Evolutionary conservation across 2,329 filamentous ascomycete genomes (phyloP).

Genomic region (Diaporthe sp.): DNA sequence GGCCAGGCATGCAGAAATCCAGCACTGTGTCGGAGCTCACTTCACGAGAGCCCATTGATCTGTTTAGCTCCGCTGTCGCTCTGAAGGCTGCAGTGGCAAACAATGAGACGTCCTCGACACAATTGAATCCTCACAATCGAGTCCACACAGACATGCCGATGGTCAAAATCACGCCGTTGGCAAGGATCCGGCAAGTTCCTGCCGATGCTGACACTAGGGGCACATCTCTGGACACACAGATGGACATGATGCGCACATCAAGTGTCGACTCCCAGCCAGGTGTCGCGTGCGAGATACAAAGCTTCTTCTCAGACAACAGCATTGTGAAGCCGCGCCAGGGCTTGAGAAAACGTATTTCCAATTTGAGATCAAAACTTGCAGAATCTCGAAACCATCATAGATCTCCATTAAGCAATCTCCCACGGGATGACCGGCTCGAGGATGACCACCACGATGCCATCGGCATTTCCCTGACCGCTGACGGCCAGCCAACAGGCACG

Average conservation of each 20-base stretch:
- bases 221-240: constrained; percentile 29
- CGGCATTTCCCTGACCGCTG: neutral
- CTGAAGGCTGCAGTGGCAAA: neutral
- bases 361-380: constrained; percentile 38
- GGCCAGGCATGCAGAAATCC: constrained; percentile 30
- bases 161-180: neutral
- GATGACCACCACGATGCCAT: neutral
- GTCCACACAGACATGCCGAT: neutral
- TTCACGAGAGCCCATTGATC: constrained; percentile 27
- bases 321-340: constrained; percentile 35
- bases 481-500: neutral
- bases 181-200: constrained; percentile 13
- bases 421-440: neutral
- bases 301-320: constrained; percentile 36
- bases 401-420: neutral
- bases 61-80: constrained; percentile 24
- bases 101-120: neutral
- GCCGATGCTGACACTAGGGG: constrained; percentile 22
- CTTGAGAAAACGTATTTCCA: constrained; percentile 40
- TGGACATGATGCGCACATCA: constrained; percentile 22
- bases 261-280: neutral
- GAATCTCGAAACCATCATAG: constrained; percentile 35
- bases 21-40: constrained; percentile 30
- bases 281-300: constrained; percentile 31
- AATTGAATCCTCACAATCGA: neutral